Evolutionary conservation across 192 early-diverging fungal genomes (phyloP).

Genomic region (Kickxella alabastrina): DNA sequence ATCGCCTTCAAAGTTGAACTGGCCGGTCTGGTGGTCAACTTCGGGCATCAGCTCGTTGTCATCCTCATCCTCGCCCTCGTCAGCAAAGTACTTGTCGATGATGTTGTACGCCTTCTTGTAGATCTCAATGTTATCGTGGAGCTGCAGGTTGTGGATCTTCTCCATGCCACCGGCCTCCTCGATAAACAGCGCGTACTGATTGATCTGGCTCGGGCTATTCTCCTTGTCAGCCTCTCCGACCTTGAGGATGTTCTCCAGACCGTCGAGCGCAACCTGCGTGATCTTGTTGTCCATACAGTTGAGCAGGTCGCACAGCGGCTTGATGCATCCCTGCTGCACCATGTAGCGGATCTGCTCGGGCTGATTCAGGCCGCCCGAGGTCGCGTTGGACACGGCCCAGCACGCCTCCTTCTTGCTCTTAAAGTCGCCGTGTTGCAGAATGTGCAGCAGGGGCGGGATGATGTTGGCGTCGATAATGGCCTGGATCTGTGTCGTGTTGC

Average conservation of each 20-base stretch:
- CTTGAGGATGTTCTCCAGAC: conserved; percentile 95
- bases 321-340: conserved; percentile 88
- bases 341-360: conserved; percentile 94
- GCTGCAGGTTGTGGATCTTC: conserved; percentile 90
- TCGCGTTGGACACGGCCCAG: conserved; percentile 99
- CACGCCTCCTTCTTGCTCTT: conserved; percentile 99
- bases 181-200: conserved; percentile 84
- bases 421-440: conserved; percentile 85
- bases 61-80: conserved; percentile 76
- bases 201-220: conserved; percentile 54
- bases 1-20: conserved; percentile 73
- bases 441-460: conserved; percentile 85
- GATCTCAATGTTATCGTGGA: conserved; percentile 93
- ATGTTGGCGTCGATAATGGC: conserved; percentile 92
- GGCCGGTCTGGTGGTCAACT: conserved; percentile 69
- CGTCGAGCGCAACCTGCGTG: conserved; percentile 95
- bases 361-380: conserved; percentile 84
- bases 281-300: conserved; percentile 92
- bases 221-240: conserved; percentile 86
- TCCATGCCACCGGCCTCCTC: conserved; percentile 96
- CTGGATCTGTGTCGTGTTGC: conserved; percentile 90
- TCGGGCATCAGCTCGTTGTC: conserved; percentile 62
- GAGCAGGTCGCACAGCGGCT: conserved; percentile 92
- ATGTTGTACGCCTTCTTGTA: conserved; percentile 95
- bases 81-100: conserved; percentile 94